Evolutionary conservation across 2,329 filamentous ascomycete species (phyloP).

Genomic region (Trichoderma arundinaceum): DNA sequence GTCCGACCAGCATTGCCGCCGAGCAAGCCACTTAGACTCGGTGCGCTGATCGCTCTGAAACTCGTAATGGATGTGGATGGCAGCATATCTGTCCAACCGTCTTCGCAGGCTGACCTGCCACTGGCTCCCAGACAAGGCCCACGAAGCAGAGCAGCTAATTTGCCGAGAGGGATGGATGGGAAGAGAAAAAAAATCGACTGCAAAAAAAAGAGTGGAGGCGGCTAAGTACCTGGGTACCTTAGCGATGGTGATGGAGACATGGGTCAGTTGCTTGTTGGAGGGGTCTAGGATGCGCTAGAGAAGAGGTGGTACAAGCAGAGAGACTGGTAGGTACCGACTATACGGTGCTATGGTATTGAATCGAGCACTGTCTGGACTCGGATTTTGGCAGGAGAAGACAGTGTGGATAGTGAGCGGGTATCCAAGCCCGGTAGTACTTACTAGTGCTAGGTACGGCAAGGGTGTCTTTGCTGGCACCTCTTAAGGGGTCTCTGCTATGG

Average conservation of each 20-base stretch:
- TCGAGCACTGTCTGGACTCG: no score
- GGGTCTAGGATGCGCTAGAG: background rate
- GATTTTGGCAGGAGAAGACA: no score
- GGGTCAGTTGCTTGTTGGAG: background rate
- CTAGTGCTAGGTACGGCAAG: background rate
- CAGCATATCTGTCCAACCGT: constrained; percentile 12
- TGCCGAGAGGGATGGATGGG: constrained; percentile 1
- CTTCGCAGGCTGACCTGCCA: background rate
- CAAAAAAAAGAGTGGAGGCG: background rate
- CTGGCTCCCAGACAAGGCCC: constrained; percentile 2
- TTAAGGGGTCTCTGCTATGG: constrained; percentile 37
- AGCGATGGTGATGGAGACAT: constrained; percentile 5
- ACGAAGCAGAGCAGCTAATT: background rate
- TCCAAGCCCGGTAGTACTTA: no score
- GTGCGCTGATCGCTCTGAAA: constrained; percentile 15
- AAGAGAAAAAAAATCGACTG: background rate
- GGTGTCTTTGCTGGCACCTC: constrained; percentile 22
- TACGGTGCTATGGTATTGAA: background rate
- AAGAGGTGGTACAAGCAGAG: no score
- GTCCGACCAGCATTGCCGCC: background rate
- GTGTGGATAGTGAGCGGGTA: no score
- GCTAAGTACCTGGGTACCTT: background rate
- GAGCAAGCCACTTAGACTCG: background rate
- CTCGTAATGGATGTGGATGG: constrained; percentile 13
- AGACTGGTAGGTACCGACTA: background rate